Conservation (phyloP, 192 early-diverging fungal species). For the Spinellus fusiger region DNA sequence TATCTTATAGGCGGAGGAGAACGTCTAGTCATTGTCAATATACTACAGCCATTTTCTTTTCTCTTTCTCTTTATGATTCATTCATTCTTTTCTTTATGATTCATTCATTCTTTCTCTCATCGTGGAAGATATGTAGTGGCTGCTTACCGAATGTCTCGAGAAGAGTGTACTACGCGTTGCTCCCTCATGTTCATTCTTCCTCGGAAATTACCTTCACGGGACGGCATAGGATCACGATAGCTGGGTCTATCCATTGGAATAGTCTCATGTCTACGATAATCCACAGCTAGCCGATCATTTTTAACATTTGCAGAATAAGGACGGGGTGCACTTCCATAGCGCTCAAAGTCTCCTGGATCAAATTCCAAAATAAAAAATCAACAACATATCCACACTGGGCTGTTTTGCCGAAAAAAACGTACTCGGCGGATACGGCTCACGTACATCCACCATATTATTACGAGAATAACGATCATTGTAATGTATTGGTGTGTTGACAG, state of each 20-base stretch:
- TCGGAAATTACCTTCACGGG: neutral
- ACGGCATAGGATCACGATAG: neutral
- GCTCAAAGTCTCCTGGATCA: neutral
- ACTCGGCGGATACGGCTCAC: neutral
- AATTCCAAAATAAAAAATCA: neutral
- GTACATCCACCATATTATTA: neutral
- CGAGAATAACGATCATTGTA: neutral
- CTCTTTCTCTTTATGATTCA: no score
- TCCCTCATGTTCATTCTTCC: neutral
- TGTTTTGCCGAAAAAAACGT: neutral
- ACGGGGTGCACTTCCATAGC: neutral
- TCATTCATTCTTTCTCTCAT: no score
- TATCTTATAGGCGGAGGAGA: neutral
- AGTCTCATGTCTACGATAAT: neutral
- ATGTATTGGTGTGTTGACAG: neutral
- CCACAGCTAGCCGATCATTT: neutral
- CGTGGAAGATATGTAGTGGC: neutral
- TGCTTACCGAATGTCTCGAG: neutral
- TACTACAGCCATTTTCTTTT: no score
- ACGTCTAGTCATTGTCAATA: neutral
- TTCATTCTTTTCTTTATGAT: neutral
- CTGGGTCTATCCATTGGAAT: neutral
- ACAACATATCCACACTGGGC: neutral
- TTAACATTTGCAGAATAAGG: neutral
- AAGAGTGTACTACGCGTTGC: neutral